Base-by-base conservation (phyloP, 2,329 filamentous ascomycete genomes). In the Chrysosporium queenslandicum region DNA sequence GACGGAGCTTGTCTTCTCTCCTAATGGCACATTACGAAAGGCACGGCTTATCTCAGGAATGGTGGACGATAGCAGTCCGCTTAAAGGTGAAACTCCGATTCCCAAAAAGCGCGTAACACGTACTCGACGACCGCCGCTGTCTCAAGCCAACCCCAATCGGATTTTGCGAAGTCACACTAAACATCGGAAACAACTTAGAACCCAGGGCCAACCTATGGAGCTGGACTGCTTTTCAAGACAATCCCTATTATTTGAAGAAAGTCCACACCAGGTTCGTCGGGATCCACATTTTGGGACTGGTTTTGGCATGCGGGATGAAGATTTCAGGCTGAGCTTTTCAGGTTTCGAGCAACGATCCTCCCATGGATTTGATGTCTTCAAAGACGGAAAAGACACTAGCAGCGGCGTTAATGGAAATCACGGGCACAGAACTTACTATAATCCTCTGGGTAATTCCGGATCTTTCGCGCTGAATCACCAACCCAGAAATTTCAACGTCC, bases 31-130 rank as follows among this genome's bases (percentile, higher is more conserved):
- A 11, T 55, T 76, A 36, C 65, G 67, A 46, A 73, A 69, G 58
- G 60, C 70, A 53, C 68, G 73, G 50, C 61, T 68, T 34, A 76
- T 77, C 37, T 70, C 73, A 29, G 74, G 74, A 3, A 68, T 73
- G 52, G 69, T 74, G 34, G 73, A 75, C 51, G 69, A 72, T n/a
- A 67, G 69, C 57, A 72, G 67, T 54, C 69, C 71, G 9, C 58
- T 74, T 46, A 70, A 72, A 53, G 72, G 71, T 27, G 72, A 74
- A 57, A 68, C 67, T 29, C 68, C 70, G 3, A 61, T 73, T 45
- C 68, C 68, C 8, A 72, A 68, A 54, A 59, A 60, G 27, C 64
- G 67, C 49, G 37, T 59, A 12, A 55, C 57, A 51, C 65, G 66
- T 32, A 58, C 64, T 11, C 53, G 49, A 39, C 62, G 63, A 25